Percentiles rank a stretch among this genome's conserved stretches.
phyloP scores from a whole-genome alignment of 2,329 filamentous ascomycete species.

The Xylaria sp. region DNA sequence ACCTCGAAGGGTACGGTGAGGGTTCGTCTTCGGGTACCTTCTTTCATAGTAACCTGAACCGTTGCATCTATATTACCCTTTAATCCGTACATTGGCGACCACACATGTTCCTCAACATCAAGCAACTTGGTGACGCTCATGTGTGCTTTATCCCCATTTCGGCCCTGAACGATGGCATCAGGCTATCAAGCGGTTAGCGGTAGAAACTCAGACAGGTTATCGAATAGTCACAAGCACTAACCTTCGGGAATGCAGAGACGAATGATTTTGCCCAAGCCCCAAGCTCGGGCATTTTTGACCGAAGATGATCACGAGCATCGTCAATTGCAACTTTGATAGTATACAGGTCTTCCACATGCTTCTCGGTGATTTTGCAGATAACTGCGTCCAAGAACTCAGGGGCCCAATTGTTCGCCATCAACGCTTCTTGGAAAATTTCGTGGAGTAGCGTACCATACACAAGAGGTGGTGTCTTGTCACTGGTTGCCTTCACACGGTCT shows the following conservation, averaged over 20 bases:
- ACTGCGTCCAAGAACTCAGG: constrained; percentile 70
- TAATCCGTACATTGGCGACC: constrained; percentile 96
- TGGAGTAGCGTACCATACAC: constrained; percentile 95
- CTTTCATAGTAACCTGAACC: constrained; percentile 84
- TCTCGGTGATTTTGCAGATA: constrained; percentile 75
- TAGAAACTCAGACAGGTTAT: constrained; percentile 22
- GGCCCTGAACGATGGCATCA: constrained; percentile 80
- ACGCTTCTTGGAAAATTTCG: constrained; percentile 91
- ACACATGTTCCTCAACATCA: constrained; percentile 97
- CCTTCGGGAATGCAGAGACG: constrained; percentile 75
- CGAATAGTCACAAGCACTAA: constrained; percentile 51
- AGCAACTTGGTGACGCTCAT: constrained; percentile 94
- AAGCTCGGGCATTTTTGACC: constrained; percentile 83
- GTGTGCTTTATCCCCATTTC: constrained; percentile 77
- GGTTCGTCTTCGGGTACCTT: constrained; percentile 71
- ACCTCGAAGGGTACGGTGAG: constrained; percentile 93
- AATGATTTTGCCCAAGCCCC: constrained; percentile 86
- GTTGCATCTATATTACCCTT: constrained; percentile 99
- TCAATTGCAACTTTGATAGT: constrained; percentile 80
- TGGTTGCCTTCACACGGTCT: constrained; percentile 92
- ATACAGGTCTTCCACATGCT: constrained; percentile 89
- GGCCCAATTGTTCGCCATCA: constrained; percentile 86
- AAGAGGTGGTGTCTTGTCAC: constrained; percentile 79
- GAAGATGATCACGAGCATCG: constrained; percentile 81
- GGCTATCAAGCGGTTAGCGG: constrained; percentile 56